Conservation (phyloP, 306 rosid genomes). For the Acacia confusa region DNA sequence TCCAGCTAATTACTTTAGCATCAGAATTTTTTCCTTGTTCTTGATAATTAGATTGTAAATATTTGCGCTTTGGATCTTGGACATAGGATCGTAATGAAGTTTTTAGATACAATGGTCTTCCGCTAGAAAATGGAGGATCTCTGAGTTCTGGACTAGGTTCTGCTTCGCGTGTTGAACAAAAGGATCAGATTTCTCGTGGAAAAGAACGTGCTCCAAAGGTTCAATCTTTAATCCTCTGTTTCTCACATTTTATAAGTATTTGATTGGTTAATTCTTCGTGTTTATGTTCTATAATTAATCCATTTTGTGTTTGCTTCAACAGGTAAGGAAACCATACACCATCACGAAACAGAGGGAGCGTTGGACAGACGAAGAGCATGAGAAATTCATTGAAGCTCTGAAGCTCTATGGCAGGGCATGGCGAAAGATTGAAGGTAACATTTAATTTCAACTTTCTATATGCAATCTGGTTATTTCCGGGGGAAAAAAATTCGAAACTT, state of each 20-base stretch:
- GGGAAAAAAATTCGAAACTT: neutral
- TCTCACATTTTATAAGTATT: neutral
- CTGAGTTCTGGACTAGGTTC: conserved; percentile 37
- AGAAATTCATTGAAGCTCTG: conserved; percentile 80
- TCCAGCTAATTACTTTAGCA: neutral
- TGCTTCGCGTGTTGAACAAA: conserved; percentile 39
- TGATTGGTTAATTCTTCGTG: neutral
- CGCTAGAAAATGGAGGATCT: conserved; percentile 40
- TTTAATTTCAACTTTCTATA: neutral
- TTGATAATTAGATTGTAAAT: conserved; percentile 16
- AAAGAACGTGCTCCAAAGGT: conserved; percentile 70
- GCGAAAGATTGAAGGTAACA: conserved; percentile 81
- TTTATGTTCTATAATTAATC: neutral
- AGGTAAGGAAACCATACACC: conserved; percentile 84
- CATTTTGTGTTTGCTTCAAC: neutral
- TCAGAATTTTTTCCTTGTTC: neutral
- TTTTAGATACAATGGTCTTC: conserved; percentile 27
- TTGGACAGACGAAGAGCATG: conserved; percentile 89
- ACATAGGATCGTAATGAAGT: conserved; percentile 52
- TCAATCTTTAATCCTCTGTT: conserved; percentile 21
- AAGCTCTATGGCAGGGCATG: conserved; percentile 83
- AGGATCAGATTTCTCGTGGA: conserved; percentile 44
- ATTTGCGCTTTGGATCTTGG: conserved; percentile 21
- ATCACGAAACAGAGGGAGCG: conserved; percentile 81
- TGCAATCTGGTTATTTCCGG: neutral